Conservation (phyloP, 768 basidiomycete genomes). For the Phylloporus arenicola region DNA sequence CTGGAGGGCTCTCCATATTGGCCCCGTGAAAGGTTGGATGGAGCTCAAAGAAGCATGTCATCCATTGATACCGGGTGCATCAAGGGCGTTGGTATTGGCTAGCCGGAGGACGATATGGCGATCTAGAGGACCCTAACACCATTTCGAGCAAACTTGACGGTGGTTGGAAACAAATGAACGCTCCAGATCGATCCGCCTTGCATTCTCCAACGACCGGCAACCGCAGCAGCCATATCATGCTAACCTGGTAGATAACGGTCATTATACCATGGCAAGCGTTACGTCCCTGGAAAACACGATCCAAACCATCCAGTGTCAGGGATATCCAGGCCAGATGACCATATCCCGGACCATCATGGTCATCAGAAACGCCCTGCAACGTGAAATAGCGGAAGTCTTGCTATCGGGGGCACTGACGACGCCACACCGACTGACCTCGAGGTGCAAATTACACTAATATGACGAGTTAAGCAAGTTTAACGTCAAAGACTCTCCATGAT, state of each 20-base stretch:
- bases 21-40: slow-evolving; percentile 15
- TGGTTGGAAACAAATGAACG: slow-evolving; percentile 3
- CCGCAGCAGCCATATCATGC: slow-evolving; percentile 1
- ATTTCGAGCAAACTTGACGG: slow-evolving; percentile 1
- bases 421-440: not conserved
- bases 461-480: not conserved
- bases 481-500: not conserved
- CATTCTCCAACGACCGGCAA: not conserved
- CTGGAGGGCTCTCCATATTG: slow-evolving; percentile 18
- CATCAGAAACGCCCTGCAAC: not conserved
- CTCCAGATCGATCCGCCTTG: slow-evolving; percentile 5
- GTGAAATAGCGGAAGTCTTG: not conserved
- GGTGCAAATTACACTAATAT: not conserved
- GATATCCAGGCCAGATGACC: slow-evolving; percentile 1
- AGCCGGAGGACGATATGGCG: slow-evolving; percentile 2
- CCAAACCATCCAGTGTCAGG: slow-evolving; percentile 24
- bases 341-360: not conserved
- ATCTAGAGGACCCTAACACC: slow-evolving; percentile 10
- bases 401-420: not conserved
- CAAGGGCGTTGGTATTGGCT: slow-evolving; percentile 11
- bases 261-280: slow-evolving; percentile 4
- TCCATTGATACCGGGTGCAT: slow-evolving; percentile 14
- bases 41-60: slow-evolving; percentile 9
- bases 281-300: slow-evolving; percentile 6
- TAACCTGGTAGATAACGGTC: not conserved